phyloP scores from a whole-genome alignment of 768 basidiomycete species.

The Leccinum uliginosum region DNA sequence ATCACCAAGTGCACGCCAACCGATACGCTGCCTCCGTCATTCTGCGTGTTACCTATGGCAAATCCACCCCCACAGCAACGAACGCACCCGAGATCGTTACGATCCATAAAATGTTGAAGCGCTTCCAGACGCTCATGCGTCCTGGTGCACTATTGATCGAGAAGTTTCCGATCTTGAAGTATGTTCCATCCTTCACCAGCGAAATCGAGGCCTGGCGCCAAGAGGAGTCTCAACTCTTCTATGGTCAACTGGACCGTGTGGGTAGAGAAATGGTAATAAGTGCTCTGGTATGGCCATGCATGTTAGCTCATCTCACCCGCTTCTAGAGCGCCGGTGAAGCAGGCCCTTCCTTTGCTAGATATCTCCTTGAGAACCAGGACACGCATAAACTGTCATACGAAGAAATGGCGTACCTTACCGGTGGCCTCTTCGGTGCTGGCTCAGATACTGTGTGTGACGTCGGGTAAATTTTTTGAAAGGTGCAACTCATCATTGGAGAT shows the following conservation, averaged over 20 bases:
- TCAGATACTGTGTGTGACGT: constrained; percentile 48
- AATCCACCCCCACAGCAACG: constrained; percentile 27
- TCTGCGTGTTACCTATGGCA: constrained; percentile 33
- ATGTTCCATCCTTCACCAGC: constrained; percentile 59
- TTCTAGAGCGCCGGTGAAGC: constrained; percentile 20
- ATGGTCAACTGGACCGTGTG: constrained; percentile 46
- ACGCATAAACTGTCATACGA: constrained; percentile 51
- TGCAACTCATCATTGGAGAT: background rate
- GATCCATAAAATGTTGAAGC: constrained; percentile 32
- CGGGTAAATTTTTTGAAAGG: background rate
- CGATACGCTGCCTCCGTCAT: constrained; percentile 36
- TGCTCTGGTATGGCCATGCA: background rate
- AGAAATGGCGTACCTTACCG: constrained; percentile 60
- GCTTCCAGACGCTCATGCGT: constrained; percentile 34
- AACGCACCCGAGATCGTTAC: constrained; percentile 30
- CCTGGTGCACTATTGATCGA: constrained; percentile 36
- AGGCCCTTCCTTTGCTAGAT: constrained; percentile 49
- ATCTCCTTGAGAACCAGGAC: constrained; percentile 52
- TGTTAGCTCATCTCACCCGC: background rate
- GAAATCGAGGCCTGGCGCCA: constrained; percentile 52
- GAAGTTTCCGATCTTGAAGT: constrained; percentile 34
- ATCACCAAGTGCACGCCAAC: constrained; percentile 55
- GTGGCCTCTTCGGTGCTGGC: constrained; percentile 64
- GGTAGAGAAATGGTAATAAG: constrained; percentile 38
- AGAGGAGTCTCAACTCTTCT: constrained; percentile 55